Conservation (phyloP, 1,284 basidiomycete genomes). For the Cutaneotrichosporon sp. region DNA sequence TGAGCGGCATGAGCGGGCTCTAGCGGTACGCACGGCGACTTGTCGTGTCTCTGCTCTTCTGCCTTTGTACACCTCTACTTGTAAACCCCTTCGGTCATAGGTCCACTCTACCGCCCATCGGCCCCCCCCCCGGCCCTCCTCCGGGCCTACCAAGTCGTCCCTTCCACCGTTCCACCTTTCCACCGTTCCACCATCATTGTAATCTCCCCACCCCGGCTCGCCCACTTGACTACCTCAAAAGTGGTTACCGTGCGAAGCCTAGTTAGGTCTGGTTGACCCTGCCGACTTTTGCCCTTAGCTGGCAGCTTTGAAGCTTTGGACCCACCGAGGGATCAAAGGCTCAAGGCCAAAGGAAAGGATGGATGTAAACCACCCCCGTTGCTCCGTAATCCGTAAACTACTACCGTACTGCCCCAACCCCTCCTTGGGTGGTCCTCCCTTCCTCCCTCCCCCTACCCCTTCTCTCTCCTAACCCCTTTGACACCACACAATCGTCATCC, state of each 20-base stretch:
- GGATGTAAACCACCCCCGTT: background rate
- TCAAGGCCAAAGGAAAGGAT: too few relatives aligned
- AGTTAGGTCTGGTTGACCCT: background rate
- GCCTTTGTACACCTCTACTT: too few relatives aligned
- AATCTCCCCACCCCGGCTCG: background rate
- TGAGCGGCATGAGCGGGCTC: background rate
- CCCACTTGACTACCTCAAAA: too few relatives aligned
- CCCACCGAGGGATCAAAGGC: background rate
- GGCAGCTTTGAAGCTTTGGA: background rate
- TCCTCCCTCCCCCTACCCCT: background rate
- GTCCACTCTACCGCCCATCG: background rate
- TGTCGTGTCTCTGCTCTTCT: background rate
- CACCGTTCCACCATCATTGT: background rate
- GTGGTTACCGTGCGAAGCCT: background rate
- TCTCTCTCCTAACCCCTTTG: constrained; percentile 1
- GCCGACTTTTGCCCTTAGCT: background rate
- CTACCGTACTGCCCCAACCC: constrained; percentile 1
- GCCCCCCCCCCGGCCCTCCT: background rate
- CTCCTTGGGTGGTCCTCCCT: too few relatives aligned
- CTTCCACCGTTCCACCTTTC: background rate
- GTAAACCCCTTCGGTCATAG: background rate
- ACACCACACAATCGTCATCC: constrained; percentile 8
- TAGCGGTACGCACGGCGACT: background rate
- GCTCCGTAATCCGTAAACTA: background rate
- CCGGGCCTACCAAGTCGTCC: background rate